phyloP scores from a whole-genome alignment of 768 basidiomycete species.

The Filobasidium wieringae region DNA sequence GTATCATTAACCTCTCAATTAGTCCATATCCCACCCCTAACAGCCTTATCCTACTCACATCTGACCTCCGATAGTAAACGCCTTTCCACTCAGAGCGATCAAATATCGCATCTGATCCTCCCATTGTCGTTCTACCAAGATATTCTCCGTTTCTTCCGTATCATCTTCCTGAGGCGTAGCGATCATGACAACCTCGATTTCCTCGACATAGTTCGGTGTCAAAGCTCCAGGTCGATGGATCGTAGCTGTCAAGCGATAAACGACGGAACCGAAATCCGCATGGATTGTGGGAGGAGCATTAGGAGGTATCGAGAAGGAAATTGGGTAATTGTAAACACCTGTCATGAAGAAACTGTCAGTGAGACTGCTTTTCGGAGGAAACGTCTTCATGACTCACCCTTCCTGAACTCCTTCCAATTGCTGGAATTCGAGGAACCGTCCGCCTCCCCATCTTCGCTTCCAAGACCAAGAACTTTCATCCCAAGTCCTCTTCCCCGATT shows the following conservation, averaged over 20 bases:
- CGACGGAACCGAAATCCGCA: conserved; percentile 62
- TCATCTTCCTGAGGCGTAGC: conserved; percentile 68
- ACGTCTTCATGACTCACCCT: conserved; percentile 47
- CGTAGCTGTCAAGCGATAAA: conserved; percentile 66
- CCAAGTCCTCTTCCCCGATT: conserved; percentile 37
- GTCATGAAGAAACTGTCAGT: background rate
- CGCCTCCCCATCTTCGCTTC: conserved; percentile 26
- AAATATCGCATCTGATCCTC: conserved; percentile 66
- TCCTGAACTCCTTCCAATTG: conserved; percentile 74
- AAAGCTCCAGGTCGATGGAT: conserved; percentile 77
- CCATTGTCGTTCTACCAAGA: conserved; percentile 81
- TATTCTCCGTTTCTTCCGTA: conserved; percentile 64
- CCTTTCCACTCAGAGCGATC: conserved; percentile 59
- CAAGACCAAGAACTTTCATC: conserved; percentile 33
- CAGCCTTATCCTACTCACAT: conserved; percentile 39
- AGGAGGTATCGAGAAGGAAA: conserved; percentile 75
- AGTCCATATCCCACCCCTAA: background rate
- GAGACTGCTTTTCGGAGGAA: background rate
- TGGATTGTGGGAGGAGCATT: conserved; percentile 64
- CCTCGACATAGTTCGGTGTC: conserved; percentile 55
- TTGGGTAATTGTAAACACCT: conserved; percentile 90
- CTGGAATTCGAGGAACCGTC: conserved; percentile 34
- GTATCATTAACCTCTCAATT: background rate
- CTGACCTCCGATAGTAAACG: conserved; percentile 69
- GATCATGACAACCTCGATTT: conserved; percentile 63